A percentile compares a stretch with the other conserved stretches of the same genome.
Conservation (phyloP, 805 yeast genomes). For the Lipomyces japonicus region DNA sequence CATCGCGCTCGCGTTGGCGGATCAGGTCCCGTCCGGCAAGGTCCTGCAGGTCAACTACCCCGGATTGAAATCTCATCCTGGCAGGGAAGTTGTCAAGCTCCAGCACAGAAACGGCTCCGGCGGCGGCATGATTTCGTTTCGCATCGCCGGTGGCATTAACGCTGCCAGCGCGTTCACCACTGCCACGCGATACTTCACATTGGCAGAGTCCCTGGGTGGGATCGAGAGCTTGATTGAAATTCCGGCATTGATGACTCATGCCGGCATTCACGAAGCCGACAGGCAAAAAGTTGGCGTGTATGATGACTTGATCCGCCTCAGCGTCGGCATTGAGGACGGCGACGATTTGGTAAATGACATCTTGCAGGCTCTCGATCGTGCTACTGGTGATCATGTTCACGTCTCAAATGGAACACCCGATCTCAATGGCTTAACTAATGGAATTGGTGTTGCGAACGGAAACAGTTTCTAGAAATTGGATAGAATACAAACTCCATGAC, state of each 20-base stretch:
- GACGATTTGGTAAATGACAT: slow-evolving; percentile 73
- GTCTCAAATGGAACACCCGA: no score
- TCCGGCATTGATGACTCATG: slow-evolving; percentile 90
- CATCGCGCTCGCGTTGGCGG: slow-evolving; percentile 61
- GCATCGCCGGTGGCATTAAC: slow-evolving; percentile 75
- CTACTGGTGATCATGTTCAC: no score
- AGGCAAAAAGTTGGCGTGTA: slow-evolving; percentile 73
- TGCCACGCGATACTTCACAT: slow-evolving; percentile 68
- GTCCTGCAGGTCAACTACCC: slow-evolving; percentile 78
- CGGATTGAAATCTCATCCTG: slow-evolving; percentile 59
- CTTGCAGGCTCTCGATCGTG: slow-evolving; percentile 57
- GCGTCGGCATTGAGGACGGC: slow-evolving; percentile 82
- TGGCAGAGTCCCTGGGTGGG: slow-evolving; percentile 90
- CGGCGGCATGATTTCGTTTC: slow-evolving; percentile 88
- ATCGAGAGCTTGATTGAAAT: slow-evolving; percentile 81
- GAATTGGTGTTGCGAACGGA: no score
- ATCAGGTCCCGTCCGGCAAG: slow-evolving; percentile 40
- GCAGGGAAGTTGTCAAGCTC: slow-evolving; percentile 50
- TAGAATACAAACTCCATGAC: no score
- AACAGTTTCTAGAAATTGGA: no score
- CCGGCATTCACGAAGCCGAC: slow-evolving; percentile 75
- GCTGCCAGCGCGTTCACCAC: slow-evolving; percentile 74
- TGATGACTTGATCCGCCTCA: slow-evolving; percentile 76
- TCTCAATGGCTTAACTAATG: no score
- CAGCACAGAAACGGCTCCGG: slow-evolving; percentile 85